Percentiles rank a stretch among this genome's conserved stretches.
Conservation (phyloP, 73 alveolate species). For the Paramecium primaurelia region DNA sequence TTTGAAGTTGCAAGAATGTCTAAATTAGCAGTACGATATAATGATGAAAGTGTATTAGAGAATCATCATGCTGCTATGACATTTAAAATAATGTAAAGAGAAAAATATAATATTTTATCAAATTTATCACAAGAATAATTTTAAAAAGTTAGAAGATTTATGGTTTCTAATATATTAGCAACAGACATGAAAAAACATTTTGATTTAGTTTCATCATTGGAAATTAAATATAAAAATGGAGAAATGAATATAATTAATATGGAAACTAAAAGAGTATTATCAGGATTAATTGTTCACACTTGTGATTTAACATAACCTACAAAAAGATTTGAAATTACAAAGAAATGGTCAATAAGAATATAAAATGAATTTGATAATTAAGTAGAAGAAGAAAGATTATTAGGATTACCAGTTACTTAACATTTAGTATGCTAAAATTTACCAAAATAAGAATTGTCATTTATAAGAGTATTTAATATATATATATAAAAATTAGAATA, state of each 20-base stretch:
- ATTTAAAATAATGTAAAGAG: conserved; percentile 54
- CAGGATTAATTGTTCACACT: conserved; percentile 55
- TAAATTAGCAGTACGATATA: conserved; percentile 54
- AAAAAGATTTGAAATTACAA: conserved; percentile 39
- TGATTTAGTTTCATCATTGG: conserved; percentile 23
- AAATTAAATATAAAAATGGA: conserved; percentile 21
- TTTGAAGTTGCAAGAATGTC: conserved; percentile 66
- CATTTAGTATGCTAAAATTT: conserved; percentile 44
- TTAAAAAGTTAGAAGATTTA: conserved; percentile 35
- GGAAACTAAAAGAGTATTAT: neutral
- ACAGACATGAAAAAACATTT: conserved; percentile 62
- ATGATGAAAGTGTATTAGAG: conserved; percentile 64
- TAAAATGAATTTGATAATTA: conserved; percentile 48
- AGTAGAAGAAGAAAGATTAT: conserved; percentile 49
- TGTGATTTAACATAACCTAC: conserved; percentile 55
- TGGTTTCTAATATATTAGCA: conserved; percentile 45
- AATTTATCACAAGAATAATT: conserved; percentile 41
- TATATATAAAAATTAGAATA: neutral
- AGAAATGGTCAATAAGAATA: conserved; percentile 55
- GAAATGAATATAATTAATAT: neutral
- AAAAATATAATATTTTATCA: conserved; percentile 48
- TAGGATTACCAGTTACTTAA: conserved; percentile 55
- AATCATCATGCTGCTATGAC: conserved; percentile 60
- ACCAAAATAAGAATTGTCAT: conserved; percentile 35
- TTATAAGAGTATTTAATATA: neutral